Evolutionary conservation across 495 filamentous ascomycete genomes (phyloP).

Genomic region (Annulohypoxylon moriforme): DNA sequence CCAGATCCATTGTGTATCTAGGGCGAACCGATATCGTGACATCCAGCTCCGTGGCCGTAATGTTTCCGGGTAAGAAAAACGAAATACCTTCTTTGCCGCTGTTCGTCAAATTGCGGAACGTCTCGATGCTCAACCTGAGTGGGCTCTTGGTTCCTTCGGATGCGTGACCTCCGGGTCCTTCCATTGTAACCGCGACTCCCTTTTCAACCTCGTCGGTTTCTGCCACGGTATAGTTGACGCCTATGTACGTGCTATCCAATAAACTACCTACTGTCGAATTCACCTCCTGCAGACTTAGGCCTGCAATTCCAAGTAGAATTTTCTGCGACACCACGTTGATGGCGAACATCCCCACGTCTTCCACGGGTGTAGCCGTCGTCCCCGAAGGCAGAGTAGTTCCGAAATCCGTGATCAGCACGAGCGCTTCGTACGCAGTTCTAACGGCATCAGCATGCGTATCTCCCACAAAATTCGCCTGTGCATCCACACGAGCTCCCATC

Average conservation of each 20-base stretch:
- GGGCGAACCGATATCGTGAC: slow-evolving; percentile 41
- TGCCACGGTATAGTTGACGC: slow-evolving; percentile 32
- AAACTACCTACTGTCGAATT: slow-evolving; percentile 27
- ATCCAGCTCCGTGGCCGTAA: slow-evolving; percentile 37
- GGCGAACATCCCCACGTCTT: slow-evolving; percentile 58
- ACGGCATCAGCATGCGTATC: slow-evolving; percentile 35
- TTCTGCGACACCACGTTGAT: slow-evolving; percentile 46
- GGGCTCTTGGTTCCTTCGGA: slow-evolving; percentile 41
- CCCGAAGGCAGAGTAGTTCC: slow-evolving; percentile 24
- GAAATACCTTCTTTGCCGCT: slow-evolving; percentile 7
- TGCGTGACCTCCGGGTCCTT: slow-evolving; percentile 44
- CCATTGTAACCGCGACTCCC: slow-evolving; percentile 31
- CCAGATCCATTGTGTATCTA: slow-evolving; percentile 37
- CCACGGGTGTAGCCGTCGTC: slow-evolving; percentile 41
- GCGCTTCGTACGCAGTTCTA: slow-evolving; percentile 36
- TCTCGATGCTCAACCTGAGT: slow-evolving; percentile 39
- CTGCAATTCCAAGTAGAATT: slow-evolving; percentile 35
- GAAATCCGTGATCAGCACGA: slow-evolving; percentile 36
- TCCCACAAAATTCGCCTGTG: slow-evolving; percentile 28
- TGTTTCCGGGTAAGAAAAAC: slow-evolving; percentile 45
- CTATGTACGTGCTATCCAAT: slow-evolving; percentile 32
- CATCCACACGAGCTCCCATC: slow-evolving; percentile 41
- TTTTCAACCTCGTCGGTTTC: slow-evolving; percentile 21
- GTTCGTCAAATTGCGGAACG: slow-evolving; percentile 33
- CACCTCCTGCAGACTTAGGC: slow-evolving; percentile 27